Conservation (phyloP, 2,329 filamentous ascomycete species). For the Aspergillus sp. region DNA sequence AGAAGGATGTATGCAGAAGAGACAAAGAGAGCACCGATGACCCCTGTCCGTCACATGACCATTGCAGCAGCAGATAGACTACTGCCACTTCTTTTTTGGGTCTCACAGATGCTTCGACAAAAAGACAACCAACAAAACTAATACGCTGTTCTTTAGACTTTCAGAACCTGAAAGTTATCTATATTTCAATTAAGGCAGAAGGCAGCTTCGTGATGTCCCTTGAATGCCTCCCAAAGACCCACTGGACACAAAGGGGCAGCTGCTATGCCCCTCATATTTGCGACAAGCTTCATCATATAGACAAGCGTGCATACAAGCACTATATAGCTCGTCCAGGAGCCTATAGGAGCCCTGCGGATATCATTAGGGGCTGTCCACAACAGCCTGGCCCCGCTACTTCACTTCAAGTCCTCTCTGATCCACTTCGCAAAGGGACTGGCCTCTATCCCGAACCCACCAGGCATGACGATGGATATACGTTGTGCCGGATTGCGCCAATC, state of each 20-base stretch:
- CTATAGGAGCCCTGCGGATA: background rate
- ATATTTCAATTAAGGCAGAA: background rate
- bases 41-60: background rate
- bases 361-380: background rate
- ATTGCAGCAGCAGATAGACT: background rate
- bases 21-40: background rate
- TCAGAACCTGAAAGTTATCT: background rate
- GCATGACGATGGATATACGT: background rate
- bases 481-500: too few species aligned
- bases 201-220: background rate
- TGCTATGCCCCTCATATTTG: background rate
- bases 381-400: background rate
- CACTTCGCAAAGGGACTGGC: background rate
- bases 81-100: background rate
- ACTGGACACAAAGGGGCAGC: background rate
- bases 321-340: background rate
- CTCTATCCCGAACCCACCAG: background rate
- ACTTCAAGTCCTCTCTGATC: background rate
- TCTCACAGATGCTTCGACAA: background rate
- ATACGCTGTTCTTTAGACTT: too few species aligned
- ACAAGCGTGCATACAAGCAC: background rate
- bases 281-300: background rate
- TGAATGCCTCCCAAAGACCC: background rate
- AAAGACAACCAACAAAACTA: background rate
- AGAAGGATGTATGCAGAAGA: too few species aligned